Evolutionary conservation across 1,139 yeast species (phyloP).

Genomic region (Yamadazyma triangularis): DNA sequence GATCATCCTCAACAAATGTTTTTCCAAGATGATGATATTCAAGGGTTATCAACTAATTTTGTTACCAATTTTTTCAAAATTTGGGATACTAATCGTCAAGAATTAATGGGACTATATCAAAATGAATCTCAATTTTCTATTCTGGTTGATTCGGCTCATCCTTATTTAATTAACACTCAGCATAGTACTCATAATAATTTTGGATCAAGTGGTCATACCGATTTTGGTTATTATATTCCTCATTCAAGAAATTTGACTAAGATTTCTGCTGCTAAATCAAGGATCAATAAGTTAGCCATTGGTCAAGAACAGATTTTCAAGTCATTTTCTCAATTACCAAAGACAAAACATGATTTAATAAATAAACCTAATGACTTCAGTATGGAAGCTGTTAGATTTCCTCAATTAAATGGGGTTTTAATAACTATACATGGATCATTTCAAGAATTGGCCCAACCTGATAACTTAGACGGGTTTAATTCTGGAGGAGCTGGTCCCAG

Average conservation of each 20-base stretch:
- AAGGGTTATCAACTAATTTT: conserved; percentile 67
- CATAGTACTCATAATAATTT: conserved; percentile 18
- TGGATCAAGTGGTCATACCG: conserved; percentile 41
- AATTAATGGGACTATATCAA: conserved; percentile 69
- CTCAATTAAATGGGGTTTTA: conserved; percentile 71
- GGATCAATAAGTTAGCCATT: conserved; percentile 53
- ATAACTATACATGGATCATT: conserved; percentile 81
- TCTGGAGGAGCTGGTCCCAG: conserved; percentile 17
- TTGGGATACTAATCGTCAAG: conserved; percentile 79
- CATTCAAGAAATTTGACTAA: conserved; percentile 73
- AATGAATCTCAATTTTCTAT: conserved; percentile 81
- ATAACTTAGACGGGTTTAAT: conserved; percentile 19
- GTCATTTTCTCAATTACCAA: conserved; percentile 65
- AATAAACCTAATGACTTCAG: conserved; percentile 63
- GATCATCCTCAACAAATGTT: conserved; percentile 45
- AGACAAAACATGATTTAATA: conserved; percentile 65
- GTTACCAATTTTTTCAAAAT: conserved; percentile 66
- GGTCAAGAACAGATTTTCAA: conserved; percentile 69
- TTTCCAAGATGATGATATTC: conserved; percentile 76
- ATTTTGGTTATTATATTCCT: conserved; percentile 64
- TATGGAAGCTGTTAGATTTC: conserved; percentile 72
- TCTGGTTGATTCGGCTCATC: conserved; percentile 49
- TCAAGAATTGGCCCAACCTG: conserved; percentile 60
- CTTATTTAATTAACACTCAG: conserved; percentile 15
- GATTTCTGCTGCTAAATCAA: conserved; percentile 57